Evolutionary conservation across 352 stramenopile genomes (phyloP), one percentile per base, ranked within the genome.

Genomic region (Blastocystis sp.): DNA sequence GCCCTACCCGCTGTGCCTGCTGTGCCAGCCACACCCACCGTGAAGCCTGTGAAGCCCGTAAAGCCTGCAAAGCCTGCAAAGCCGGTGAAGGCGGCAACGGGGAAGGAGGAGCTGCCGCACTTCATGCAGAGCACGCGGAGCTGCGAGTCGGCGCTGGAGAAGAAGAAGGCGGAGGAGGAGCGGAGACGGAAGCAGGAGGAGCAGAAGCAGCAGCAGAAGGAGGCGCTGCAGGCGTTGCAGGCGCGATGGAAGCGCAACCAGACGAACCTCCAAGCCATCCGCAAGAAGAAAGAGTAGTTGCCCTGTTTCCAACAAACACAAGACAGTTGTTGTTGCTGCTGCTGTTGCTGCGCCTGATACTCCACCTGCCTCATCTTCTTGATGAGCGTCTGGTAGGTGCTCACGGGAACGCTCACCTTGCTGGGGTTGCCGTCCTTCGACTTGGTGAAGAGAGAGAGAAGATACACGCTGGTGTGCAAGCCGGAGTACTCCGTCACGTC

Each of bases 281-380:
- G 48, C 14, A 14, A 56, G 14, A 56, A 56, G 48, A 56, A 56
- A 14, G 5, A 56, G 48, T 56, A 14, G 66, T 5, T 34, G 40
- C 38, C n/a, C 66, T 67, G 67, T 38, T 70, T 84, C 3, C 21
- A 79, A 67, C 74, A 84, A 84, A 84, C 41, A 84, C 28, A 38
- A n/a, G 40, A 56, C 14, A 17, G 48, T 14, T 56, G 48, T 56
- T 56, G 48, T 56, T 56, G 66, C 14, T 84, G 74, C 34, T 67
- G 56, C 28, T 84, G 34, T 52, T 84, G 74, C 45, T 74, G 34
- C 23, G 66, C 38, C n/a, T 84, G 74, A n/a, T 69, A 17, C 45
- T 84, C 34, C n/a, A 84, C 40, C 48, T 84, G 74, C n/a, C 21
- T 41, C 38, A 84, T 62, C 48, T 84, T 84, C 74, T 84, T 84